These are phyloP conservation scores for Mycena olivaceomarginata DNA, from an alignment of 768 basidiomycete species.

Conservation along the genomic window DNA sequence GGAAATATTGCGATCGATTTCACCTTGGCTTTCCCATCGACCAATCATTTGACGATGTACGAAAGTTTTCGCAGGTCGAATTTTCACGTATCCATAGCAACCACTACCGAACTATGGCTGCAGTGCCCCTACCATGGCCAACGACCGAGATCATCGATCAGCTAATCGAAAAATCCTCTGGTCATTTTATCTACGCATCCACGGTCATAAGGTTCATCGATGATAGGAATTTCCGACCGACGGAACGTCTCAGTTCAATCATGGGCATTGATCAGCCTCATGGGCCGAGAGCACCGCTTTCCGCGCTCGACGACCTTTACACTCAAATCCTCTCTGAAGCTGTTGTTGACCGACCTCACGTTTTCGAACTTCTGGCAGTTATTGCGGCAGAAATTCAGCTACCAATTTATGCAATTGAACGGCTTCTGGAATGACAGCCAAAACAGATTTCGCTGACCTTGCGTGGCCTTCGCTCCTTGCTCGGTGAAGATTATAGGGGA, in stretches of 20 bases:
- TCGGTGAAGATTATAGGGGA: constrained; percentile 1
- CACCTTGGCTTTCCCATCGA: constrained; percentile 18
- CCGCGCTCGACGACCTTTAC: constrained; percentile 12
- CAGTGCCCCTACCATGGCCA: constrained; percentile 16
- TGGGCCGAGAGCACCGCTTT: constrained; percentile 15
- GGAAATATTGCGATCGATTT: constrained; percentile 21
- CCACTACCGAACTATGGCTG: constrained; percentile 10
- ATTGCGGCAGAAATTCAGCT: constrained; percentile 19
- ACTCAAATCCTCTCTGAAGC: constrained; percentile 19
- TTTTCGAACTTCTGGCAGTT: constrained; percentile 24
- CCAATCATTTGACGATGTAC: constrained; percentile 16
- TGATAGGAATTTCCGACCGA: constrained; percentile 20
- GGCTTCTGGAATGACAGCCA: constrained; percentile 12
- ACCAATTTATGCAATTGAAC: constrained; percentile 1
- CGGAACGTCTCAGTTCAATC: constrained; percentile 15
- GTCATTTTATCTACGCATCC: background rate
- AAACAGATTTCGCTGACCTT: constrained; percentile 7
- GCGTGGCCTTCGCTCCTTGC: constrained; percentile 15
- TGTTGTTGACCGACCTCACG: constrained; percentile 17
- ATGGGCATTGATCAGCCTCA: constrained; percentile 10
- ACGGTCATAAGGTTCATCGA: constrained; percentile 21
- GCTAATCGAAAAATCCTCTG: constrained; percentile 6
- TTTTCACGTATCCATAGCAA: constrained; percentile 18
- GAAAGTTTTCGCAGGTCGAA: constrained; percentile 22
- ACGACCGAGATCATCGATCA: constrained; percentile 12